A percentile compares a stretch with the other conserved stretches of the same genome.
Conservation (phyloP, 768 basidiomycete species). For the Leccinum fibrillosum region DNA sequence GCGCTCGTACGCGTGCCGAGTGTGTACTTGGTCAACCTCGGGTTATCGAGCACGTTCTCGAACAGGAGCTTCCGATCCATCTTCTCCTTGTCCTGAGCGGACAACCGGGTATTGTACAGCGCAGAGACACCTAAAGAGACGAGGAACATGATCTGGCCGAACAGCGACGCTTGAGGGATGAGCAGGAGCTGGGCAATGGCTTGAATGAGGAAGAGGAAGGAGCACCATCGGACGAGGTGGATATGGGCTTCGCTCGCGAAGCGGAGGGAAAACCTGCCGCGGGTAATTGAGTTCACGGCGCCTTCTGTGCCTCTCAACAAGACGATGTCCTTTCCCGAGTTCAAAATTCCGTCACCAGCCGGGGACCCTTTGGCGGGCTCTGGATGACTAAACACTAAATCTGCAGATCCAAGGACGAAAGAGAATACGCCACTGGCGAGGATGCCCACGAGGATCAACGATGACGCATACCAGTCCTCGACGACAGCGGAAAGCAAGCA, state of each 20-base stretch:
- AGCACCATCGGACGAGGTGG: slow-evolving; percentile 19
- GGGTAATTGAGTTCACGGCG: slow-evolving; percentile 29
- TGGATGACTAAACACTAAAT: slow-evolving; percentile 19
- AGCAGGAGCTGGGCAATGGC: slow-evolving; percentile 28
- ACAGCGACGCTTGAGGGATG: slow-evolving; percentile 28
- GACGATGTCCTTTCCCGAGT: slow-evolving; percentile 17
- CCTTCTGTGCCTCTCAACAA: slow-evolving; percentile 27
- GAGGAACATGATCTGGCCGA: slow-evolving; percentile 32
- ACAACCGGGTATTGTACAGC: slow-evolving; percentile 21
- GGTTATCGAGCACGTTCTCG: slow-evolving; percentile 6
- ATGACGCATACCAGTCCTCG: slow-evolving; percentile 26
- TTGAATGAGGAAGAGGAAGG: slow-evolving; percentile 21
- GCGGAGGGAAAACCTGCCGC: slow-evolving; percentile 16
- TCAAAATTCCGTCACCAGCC: slow-evolving; percentile 28
- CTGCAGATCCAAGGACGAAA: slow-evolving; percentile 23
- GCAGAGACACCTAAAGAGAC: slow-evolving; percentile 25
- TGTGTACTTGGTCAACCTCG: slow-evolving; percentile 13
- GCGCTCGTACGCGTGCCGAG: slow-evolving; percentile 16
- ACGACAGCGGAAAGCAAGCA: slow-evolving; percentile 19
- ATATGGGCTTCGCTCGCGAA: slow-evolving; percentile 13
- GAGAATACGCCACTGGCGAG: slow-evolving; percentile 28
- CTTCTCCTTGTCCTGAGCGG: slow-evolving; percentile 30
- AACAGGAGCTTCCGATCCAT: slow-evolving; percentile 16
- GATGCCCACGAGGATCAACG: slow-evolving; percentile 32
- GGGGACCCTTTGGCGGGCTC: slow-evolving; percentile 24